Percentiles rank a stretch among this genome's conserved stretches.
phyloP scores from a whole-genome alignment of 176 grass and related monocot species.

The Carex kokanica region DNA sequence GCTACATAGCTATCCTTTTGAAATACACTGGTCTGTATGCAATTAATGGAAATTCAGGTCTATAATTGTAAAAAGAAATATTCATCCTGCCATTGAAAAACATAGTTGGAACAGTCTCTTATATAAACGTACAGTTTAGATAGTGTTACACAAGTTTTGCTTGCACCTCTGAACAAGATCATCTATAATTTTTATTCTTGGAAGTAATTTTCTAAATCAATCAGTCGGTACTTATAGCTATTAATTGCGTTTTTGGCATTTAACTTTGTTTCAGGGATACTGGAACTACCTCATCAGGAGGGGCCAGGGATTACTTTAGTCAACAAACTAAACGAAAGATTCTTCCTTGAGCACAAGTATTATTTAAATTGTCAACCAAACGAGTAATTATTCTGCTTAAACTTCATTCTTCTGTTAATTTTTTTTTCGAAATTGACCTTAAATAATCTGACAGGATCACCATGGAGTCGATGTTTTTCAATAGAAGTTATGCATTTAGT shows the following conservation, averaged over 20 bases:
- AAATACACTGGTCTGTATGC: background rate
- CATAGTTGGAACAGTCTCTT: background rate
- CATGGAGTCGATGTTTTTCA: slow-evolving; percentile 42
- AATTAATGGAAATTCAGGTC: background rate
- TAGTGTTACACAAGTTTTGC: background rate
- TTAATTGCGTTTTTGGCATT: background rate
- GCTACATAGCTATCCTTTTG: background rate
- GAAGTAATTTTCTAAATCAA: background rate
- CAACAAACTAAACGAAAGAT: slow-evolving; percentile 44
- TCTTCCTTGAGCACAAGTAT: slow-evolving; percentile 61
- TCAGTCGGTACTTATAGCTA: background rate
- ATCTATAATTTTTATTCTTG: background rate
- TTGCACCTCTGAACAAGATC: background rate
- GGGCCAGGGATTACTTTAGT: slow-evolving; percentile 50
- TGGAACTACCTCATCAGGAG: slow-evolving; percentile 51
- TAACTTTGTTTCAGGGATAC: slow-evolving; percentile 41
- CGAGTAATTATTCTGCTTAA: background rate
- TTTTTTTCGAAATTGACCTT: background rate
- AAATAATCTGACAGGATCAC: slow-evolving; percentile 25
- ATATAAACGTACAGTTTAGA: background rate
- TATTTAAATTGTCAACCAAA: background rate
- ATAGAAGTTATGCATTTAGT: no score
- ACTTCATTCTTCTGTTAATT: slow-evolving; percentile 3
- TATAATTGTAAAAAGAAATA: background rate
- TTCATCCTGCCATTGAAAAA: background rate